These are phyloP conservation scores for Solanum chmielewskii DNA, from an alignment of 257 asterid species.

Conservation along the genomic window DNA sequence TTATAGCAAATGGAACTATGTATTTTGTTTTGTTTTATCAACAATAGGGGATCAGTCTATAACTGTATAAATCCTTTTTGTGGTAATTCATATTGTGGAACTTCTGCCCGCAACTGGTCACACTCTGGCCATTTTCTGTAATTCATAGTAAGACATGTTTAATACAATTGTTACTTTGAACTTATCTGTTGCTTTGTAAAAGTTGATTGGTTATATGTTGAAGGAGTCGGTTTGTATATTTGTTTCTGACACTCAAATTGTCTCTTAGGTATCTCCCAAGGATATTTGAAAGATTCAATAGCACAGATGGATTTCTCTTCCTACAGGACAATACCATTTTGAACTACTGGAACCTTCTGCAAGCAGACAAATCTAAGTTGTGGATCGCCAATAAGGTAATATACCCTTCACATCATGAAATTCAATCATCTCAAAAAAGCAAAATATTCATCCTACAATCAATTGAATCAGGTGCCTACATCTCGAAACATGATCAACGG, in stretches of 20 bases:
- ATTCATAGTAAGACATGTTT: background rate
- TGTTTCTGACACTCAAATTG: background rate
- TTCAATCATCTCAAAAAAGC: background rate
- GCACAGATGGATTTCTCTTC: conserved; percentile 28
- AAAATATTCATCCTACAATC: background rate
- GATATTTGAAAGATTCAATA: conserved; percentile 15
- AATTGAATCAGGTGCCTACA: conserved; percentile 15
- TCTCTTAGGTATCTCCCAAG: conserved; percentile 21
- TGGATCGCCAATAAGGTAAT: conserved; percentile 42
- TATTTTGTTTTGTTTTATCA: no score
- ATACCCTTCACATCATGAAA: background rate
- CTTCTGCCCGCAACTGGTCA: no score
- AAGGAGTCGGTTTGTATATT: background rate
- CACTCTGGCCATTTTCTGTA: background rate
- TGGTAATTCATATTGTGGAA: no score
- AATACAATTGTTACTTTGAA: background rate
- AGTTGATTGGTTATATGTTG: background rate
- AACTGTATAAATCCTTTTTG: no score
- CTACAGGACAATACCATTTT: conserved; percentile 28
- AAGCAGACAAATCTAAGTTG: conserved; percentile 29
- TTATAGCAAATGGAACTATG: no score
- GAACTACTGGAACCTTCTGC: conserved; percentile 38
- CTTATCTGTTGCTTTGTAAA: background rate
- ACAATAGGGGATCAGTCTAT: no score
- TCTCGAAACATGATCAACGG: conserved; percentile 5